Conservation (phyloP, 306 rosid genomes). For the Gastrolobium bilobum region DNA sequence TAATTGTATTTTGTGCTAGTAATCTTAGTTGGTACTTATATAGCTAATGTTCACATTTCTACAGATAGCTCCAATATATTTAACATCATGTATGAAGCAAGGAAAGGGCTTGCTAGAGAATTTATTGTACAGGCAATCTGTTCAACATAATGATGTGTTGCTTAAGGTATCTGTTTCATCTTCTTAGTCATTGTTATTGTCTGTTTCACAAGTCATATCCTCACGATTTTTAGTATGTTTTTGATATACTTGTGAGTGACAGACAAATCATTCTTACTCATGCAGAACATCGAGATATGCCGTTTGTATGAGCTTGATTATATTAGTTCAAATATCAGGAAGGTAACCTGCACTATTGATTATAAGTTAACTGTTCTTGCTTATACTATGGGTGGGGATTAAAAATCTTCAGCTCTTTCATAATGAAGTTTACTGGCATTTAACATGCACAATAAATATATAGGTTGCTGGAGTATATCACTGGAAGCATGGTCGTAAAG, state of each 20-base stretch:
- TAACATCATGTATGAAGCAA: conserved; percentile 93
- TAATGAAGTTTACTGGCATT: conserved; percentile 33
- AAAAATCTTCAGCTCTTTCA: conserved; percentile 21
- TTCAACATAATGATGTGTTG: conserved; percentile 70
- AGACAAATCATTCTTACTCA: conserved; percentile 27
- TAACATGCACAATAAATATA: conserved; percentile 39
- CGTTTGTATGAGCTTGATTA: conserved; percentile 81
- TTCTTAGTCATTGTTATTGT: conserved; percentile 32
- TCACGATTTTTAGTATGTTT: conserved; percentile 30
- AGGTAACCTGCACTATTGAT: conserved; percentile 60
- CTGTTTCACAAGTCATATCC: conserved; percentile 28
- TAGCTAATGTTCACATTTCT: conserved; percentile 48
- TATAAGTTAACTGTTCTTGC: conserved; percentile 40
- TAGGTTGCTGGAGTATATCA: conserved; percentile 91
- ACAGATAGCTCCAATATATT: conserved; percentile 97
- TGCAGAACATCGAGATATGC: conserved; percentile 94
- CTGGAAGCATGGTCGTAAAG: conserved; percentile 97
- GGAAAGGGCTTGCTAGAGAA: conserved; percentile 91
- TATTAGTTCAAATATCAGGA: conserved; percentile 80
- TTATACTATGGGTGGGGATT: conserved; percentile 20
- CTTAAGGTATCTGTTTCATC: conserved; percentile 73
- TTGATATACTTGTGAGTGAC: conserved; percentile 50
- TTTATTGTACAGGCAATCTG: conserved; percentile 77
- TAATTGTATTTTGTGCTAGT: conserved; percentile 37
- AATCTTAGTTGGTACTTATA: conserved; percentile 46